Evolutionary conservation across 148 eudicot species (phyloP).

Genomic region (Salicornia ramosissima): DNA sequence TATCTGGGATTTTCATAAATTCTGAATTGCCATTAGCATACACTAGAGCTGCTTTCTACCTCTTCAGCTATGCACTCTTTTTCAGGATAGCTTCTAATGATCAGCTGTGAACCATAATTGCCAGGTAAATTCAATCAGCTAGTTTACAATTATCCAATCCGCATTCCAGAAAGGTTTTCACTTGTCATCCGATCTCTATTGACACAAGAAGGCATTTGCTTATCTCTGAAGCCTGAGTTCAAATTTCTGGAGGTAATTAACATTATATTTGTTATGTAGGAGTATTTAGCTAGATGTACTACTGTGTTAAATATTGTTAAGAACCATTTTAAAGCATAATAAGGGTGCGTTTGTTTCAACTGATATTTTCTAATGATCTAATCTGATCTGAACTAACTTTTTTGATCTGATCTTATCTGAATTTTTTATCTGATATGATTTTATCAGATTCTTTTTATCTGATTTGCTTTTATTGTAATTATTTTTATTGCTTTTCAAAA

Average conservation of each 20-base stretch:
- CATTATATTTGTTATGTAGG: slow-evolving; percentile 9
- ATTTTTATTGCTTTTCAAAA: too few relatives aligned
- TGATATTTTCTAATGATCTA: too few relatives aligned
- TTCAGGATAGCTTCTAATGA: background rate
- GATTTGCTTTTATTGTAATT: too few relatives aligned
- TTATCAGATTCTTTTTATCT: too few relatives aligned
- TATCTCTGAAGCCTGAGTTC: slow-evolving; percentile 82
- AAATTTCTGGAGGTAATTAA: slow-evolving; percentile 88
- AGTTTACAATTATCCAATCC: slow-evolving; percentile 94
- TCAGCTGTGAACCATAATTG: slow-evolving; percentile 11
- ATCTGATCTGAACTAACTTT: too few relatives aligned
- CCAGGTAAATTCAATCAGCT: slow-evolving; percentile 97
- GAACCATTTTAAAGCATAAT: background rate
- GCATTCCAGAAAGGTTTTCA: slow-evolving; percentile 97
- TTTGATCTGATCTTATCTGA: too few relatives aligned
- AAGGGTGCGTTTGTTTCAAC: too few relatives aligned
- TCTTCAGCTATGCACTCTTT: background rate
- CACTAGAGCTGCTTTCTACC: background rate
- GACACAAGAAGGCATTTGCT: slow-evolving; percentile 99
- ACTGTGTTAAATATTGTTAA: background rate
- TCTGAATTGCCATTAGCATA: background rate
- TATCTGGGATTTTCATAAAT: background rate
- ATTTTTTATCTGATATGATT: too few relatives aligned
- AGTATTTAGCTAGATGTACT: background rate
- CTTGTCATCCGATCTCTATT: slow-evolving; percentile 93